These are phyloP conservation scores for Escallonia rubra DNA, from an alignment of 129 eudicot genomes.

Conservation along the genomic window DNA sequence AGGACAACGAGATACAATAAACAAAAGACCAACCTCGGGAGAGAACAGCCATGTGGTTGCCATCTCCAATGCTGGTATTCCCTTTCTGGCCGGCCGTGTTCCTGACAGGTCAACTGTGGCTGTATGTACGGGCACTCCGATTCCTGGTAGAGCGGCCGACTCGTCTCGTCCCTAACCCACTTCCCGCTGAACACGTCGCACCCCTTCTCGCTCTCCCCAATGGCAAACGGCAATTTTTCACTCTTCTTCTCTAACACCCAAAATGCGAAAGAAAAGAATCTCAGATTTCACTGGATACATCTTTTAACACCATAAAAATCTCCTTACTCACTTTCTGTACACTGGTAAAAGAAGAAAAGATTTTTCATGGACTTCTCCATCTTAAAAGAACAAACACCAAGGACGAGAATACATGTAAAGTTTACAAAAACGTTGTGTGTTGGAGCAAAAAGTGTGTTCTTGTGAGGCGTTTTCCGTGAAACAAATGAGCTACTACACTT, in stretches of 20 bases:
- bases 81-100: slow-evolving; percentile 84
- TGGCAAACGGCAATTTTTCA: slow-evolving; percentile 49
- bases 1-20: too few relatives aligned
- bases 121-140: slow-evolving; percentile 86
- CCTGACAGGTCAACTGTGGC: slow-evolving; percentile 84
- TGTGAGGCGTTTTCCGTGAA: too few relatives aligned
- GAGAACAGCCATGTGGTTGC: slow-evolving; percentile 85
- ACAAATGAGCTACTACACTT: slow-evolving; percentile 23
- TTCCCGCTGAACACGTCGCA: slow-evolving; percentile 69
- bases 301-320: not conserved
- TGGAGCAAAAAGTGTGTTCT: too few relatives aligned
- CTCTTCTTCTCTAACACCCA: slow-evolving; percentile 38
- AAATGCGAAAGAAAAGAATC: not conserved
- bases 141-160: slow-evolving; percentile 75
- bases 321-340: not conserved
- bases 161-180: slow-evolving; percentile 73
- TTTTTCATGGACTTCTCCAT: not conserved
- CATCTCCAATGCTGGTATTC: slow-evolving; percentile 79
- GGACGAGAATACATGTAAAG: too few relatives aligned
- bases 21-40: slow-evolving; percentile 47
- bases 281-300: not conserved
- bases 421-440: too few relatives aligned
- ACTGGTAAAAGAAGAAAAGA: not conserved
- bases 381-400: too few relatives aligned
- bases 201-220: slow-evolving; percentile 30